Evolutionary conservation across 441 rosid species (phyloP), one percentile per base, ranked within the genome.

Genomic region (Populus tomentosa): DNA sequence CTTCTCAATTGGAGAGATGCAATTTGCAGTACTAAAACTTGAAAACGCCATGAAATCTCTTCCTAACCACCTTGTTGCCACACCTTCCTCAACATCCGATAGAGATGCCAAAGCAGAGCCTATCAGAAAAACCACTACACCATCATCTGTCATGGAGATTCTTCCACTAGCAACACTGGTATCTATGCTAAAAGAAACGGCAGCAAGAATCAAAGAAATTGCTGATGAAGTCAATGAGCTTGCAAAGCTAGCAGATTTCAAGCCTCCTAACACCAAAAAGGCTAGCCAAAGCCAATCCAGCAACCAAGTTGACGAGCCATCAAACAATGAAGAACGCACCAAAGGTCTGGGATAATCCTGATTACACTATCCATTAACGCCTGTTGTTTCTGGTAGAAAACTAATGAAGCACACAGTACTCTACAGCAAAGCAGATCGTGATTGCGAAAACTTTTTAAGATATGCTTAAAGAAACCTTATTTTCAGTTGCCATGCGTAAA

Each of bases 161-260:
- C 81, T 91, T 82, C 89, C 92, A 0, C 78, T 86, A 28, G 82
- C 86, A 46, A 90, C 91, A 67, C 63, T 84, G 59, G 89, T 87
- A 50, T 82, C 89, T 10, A 71, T 90, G 87, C 62, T 90, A 75
- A 82, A 78, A 11, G 91, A 90, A 82, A 86, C 77, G 28, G 84
- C 91, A 53, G 69, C 81, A 50, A 83, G 89, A 84, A 78, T 88
- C 24, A 86, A 87, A 74, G 84, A 74, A 30, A 81, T 87, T 72
- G 87, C 78, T 14, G 80, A 85, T 32, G 86, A 85, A 21, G 88
- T 88, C 6, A 77, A 85, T 2, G 89, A 84, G 77, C 80, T 90
- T 53, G 88, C 87, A 1, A 67, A 24, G 65, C 81, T 80, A 21
- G 91, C 91, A 24, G 83, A 80, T 68, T 92, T 88, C 83, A 72